Conservation (phyloP, 2,329 filamentous ascomycete genomes). For the Dactylellina sp. region DNA sequence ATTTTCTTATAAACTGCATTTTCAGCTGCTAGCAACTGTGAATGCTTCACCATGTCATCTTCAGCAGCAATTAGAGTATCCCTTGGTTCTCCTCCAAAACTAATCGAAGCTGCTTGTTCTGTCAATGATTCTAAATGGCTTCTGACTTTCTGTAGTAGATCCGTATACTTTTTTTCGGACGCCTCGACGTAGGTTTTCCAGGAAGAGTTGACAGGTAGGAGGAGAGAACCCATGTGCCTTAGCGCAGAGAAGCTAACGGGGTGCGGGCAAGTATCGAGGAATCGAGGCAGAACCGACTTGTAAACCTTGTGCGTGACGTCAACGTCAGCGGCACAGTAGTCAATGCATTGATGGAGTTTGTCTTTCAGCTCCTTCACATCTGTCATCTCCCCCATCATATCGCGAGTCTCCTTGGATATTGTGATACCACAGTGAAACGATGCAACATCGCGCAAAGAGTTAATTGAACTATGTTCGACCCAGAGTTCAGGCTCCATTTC, state of each 20-base stretch:
- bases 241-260: constrained; percentile 96
- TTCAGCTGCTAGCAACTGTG: constrained; percentile 6
- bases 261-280: constrained; percentile 89
- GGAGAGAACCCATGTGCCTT: constrained; percentile 90
- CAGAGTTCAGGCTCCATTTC: constrained; percentile 95
- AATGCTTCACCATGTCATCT: constrained; percentile 1
- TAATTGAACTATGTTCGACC: constrained; percentile 93
- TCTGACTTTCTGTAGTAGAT: constrained; percentile 80
- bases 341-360: constrained; percentile 83
- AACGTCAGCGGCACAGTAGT: constrained; percentile 96
- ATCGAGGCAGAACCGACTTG: constrained; percentile 89
- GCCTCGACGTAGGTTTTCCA: constrained; percentile 88
- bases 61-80: neutral
- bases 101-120: constrained; percentile 73
- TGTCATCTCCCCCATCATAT: constrained; percentile 83
- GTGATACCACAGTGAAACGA: constrained; percentile 93
- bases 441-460: constrained; percentile 93
- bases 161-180: constrained; percentile 85
- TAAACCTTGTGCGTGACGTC: constrained; percentile 94
- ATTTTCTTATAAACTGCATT: constrained; percentile 6
- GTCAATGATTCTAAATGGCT: constrained; percentile 79
- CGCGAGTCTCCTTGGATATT: constrained; percentile 87
- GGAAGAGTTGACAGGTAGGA: constrained; percentile 85
- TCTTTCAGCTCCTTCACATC: constrained; percentile 69
- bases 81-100: constrained; percentile 21